Base-by-base conservation (phyloP, 257 asterid species). In the Capsicum pubescens region DNA sequence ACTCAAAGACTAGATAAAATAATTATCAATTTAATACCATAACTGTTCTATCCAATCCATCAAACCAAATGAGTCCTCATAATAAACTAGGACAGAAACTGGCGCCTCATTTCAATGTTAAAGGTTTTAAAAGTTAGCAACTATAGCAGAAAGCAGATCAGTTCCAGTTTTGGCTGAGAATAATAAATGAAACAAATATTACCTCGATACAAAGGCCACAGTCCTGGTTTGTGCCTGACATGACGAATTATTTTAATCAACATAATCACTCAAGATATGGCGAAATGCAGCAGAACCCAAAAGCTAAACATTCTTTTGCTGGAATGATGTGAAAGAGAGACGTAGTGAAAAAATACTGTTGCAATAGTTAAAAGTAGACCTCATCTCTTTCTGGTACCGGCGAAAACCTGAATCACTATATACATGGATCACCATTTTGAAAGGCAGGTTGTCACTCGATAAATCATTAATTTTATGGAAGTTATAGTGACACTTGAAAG, bases 151-250 rank as follows among this genome's bases (percentile, higher is more conserved):
- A 8, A 77, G 61, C 26, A 77, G 50, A 77, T 54, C 26, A 54
- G 44, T 77, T 54, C 32, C 48, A 14, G 26, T 76, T 76, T 54
- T 76, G 50, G 64, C 61, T 54, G 64, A 58, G 59, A 63, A 32
- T 5, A 54, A 61, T 7, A 68, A 59, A 77, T 56, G 61, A 67
- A 39, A 55, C 81, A 35, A 85, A 58, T 66, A 83, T 81, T 89
- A 97, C 98, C 99, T 93, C 99, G 95, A 93, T 95, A 97, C 67
- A 97, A 93, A 52, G 99, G 99, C 99, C 99, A 97, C 85, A 97
- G 82, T 83, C 91, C 95, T 48, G 98, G 97, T 58, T 91, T 90
- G 82, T 79, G 42, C 97, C 98, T 95, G 97, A 89, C 89, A 89
- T 72, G 64, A 77, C 44, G 81, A 77, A 77, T 52, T 54, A 7